Base-by-base conservation (phyloP, 164 flowering plant species). In the Aristolochia californica region DNA sequence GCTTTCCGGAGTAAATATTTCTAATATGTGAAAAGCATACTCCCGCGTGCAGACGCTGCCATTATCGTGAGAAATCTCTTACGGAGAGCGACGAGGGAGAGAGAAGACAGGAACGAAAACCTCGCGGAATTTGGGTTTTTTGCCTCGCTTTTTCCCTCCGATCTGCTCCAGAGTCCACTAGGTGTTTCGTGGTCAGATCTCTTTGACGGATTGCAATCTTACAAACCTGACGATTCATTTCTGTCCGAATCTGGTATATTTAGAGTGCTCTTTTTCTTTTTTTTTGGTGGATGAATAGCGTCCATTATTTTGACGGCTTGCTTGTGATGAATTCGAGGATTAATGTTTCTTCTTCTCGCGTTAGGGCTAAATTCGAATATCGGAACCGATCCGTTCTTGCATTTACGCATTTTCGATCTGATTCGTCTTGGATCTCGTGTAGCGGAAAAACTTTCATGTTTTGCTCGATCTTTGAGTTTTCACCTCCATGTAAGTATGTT, bases 401-500 rank as follows among this genome's bases (percentile, higher is more conserved):
- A 48, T 18, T 49, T 18, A 4, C 12, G 11, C 14, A 12, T 49
- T 13, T 49, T 20, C 25, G 53, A 49, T 49, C 53, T 49, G 23
- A 21, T n/a, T 26, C 11, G 16, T 9, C 2, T 59, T 49, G 24
- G 48, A 55, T 51, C 62, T 62, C 55, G 21, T 30, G 50, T 56
- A 22, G 40, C 27, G 26, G 7, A 28, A 60, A 60, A 13, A 13
- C 15, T 50, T 78, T 72, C 71, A 72, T 77, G 80, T 73, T 74
- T 58, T 65, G 63, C 61, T 69, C 68, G 59, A 75, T 69, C 57
- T 79, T 64, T 56, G 74, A 61, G 21, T 76, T 74, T 24, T 77
- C 77, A 0, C 69, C 71, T 59, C 65, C 62, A 55, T 43, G 75
- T 76, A 62, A 75, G 82, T 71, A 16, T 20, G n/a, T 0, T 38